These are phyloP conservation scores for Euphorbia schlechtendalii DNA, from an alignment of 441 rosid species.

Conservation along the genomic window DNA sequence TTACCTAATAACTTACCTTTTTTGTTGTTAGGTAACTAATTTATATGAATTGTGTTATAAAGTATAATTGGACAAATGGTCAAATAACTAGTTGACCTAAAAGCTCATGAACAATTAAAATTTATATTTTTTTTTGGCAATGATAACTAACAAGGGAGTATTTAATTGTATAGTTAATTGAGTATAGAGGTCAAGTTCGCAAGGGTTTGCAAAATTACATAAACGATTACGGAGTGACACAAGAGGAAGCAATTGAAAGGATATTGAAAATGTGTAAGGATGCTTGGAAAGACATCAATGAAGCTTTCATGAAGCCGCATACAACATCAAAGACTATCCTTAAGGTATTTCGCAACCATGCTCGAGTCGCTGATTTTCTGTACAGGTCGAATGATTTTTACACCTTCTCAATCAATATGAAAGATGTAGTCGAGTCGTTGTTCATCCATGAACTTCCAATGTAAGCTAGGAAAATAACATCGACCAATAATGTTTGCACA, in stretches of 20 bases:
- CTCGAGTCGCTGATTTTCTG: constrained; percentile 8
- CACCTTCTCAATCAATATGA: constrained; percentile 7
- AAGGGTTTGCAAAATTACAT: constrained; percentile 26
- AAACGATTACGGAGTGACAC: constrained; percentile 19
- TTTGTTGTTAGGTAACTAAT: no score
- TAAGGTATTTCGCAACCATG: not conserved
- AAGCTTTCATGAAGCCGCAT: constrained; percentile 22
- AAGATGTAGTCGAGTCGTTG: constrained; percentile 8
- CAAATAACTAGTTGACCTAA: no score
- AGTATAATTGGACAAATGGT: no score
- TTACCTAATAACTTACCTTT: no score
- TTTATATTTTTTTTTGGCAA: no score
- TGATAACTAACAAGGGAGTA: no score
- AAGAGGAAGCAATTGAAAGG: constrained; percentile 16
- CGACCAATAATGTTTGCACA: no score
- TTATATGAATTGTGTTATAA: no score
- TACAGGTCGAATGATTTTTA: constrained; percentile 16
- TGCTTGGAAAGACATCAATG: constrained; percentile 30
- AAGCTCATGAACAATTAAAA: no score
- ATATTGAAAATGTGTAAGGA: constrained; percentile 5
- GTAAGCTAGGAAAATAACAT: no score
- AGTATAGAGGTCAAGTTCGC: no score
- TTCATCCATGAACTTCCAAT: not conserved
- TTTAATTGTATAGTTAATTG: no score
- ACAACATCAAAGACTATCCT: constrained; percentile 12